phyloP scores from a whole-genome alignment of 2,329 filamentous ascomycete species.

The Pseudogymnoascus sp. region DNA sequence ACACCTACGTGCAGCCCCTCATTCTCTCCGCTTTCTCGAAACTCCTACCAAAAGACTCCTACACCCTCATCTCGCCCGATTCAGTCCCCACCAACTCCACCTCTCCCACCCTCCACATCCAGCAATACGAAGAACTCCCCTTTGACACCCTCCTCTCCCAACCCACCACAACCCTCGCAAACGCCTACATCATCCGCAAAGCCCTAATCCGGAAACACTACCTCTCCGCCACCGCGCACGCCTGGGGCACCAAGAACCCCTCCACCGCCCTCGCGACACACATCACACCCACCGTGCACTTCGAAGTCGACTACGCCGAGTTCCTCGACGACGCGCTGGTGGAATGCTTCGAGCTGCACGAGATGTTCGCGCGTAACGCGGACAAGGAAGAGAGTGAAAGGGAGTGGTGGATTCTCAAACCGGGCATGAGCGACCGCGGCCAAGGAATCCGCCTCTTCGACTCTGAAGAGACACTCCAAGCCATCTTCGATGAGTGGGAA shows the following conservation, averaged over 20 bases:
- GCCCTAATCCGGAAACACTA: conserved; percentile 96
- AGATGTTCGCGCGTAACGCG: conserved; percentile 65
- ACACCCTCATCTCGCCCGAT: conserved; percentile 46
- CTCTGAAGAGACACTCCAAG: conserved; percentile 72
- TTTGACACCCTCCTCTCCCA: conserved; percentile 65
- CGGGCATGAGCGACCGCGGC: conserved; percentile 92
- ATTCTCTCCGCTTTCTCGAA: conserved; percentile 63
- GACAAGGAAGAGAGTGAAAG: conserved; percentile 32
- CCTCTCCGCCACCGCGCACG: conserved; percentile 70
- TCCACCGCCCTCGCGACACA: conserved; percentile 57
- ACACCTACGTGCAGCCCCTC: conserved; percentile 80
- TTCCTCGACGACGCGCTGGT: conserved; percentile 89
- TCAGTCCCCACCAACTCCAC: conserved; percentile 17
- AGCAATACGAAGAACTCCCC: conserved; percentile 78
- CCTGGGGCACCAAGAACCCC: conserved; percentile 81
- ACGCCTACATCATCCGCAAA: conserved; percentile 92
- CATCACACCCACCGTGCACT: conserved; percentile 70
- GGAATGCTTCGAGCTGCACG: conserved; percentile 79
- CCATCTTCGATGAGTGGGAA: conserved; percentile 90
- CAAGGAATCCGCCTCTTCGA: conserved; percentile 88
- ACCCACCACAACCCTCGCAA: conserved; percentile 57
- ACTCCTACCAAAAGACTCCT: conserved; percentile 45
- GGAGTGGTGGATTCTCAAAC: conserved; percentile 98
- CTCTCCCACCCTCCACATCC: conserved; percentile 56
- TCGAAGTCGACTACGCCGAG: conserved; percentile 94